Percentiles rank a stretch among this genome's conserved stretches.
phyloP scores from a whole-genome alignment of 2,329 filamentous ascomycete genomes.

The Fusarium tupiense region DNA sequence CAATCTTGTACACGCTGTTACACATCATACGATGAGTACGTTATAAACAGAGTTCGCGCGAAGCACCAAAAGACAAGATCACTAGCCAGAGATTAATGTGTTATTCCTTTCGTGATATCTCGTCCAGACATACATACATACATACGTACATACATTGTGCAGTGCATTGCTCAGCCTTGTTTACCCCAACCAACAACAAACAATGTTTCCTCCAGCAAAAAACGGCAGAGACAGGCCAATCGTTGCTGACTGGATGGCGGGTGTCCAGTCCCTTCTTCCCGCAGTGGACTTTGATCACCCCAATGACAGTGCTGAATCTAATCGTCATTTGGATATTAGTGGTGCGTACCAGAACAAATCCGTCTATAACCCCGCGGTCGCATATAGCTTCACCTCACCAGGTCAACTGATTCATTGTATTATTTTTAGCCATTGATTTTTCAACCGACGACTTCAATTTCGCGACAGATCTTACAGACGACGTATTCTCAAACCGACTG shows the following conservation, averaged over 20 bases:
- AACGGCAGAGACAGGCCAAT: not conserved
- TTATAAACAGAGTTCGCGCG: not conserved
- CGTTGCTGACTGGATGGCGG: not conserved
- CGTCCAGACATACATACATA: not conserved
- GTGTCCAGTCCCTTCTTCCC: slow-evolving; percentile 1
- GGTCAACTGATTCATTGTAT: not conserved
- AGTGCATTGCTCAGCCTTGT: not conserved
- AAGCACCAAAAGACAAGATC: not conserved
- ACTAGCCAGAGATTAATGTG: not conserved
- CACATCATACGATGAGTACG: not conserved
- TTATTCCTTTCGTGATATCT: not conserved
- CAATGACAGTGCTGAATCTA: not conserved
- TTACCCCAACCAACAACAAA: not conserved
- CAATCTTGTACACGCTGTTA: not conserved
- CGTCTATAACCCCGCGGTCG: not conserved
- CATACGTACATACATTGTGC: not conserved
- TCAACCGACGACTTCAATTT: not conserved
- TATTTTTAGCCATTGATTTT: not conserved
- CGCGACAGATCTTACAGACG: not conserved
- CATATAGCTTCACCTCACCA: not conserved
- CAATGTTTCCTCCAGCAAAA: not conserved
- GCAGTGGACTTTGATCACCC: not conserved
- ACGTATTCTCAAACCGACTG: not conserved
- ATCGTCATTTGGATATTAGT: not conserved
- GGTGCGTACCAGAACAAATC: not conserved